Percentiles rank a stretch among this genome's conserved stretches.
Evolutionary conservation across 225 moss, liverwort and hornwort species (phyloP).

Genomic region (Marchantia paleacea): DNA sequence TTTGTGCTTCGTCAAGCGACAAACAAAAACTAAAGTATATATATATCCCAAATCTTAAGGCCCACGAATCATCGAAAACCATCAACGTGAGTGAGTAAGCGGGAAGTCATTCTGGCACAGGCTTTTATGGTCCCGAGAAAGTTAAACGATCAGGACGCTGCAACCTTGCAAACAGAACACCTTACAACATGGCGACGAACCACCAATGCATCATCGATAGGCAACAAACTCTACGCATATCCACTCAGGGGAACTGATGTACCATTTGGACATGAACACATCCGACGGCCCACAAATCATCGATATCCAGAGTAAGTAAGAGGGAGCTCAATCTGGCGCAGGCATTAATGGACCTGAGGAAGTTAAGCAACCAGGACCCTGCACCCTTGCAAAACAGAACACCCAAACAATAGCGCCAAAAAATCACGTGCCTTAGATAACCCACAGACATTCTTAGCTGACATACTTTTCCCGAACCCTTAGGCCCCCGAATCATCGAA

Average conservation of each 20-base stretch:
- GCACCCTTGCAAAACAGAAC: slow-evolving; percentile 14
- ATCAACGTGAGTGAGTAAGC: slow-evolving; percentile 32
- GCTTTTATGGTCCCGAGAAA: slow-evolving; percentile 16
- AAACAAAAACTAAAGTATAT: too few relatives aligned
- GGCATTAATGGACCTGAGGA: slow-evolving; percentile 7
- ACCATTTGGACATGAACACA: too few relatives aligned
- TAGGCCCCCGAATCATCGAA: too few relatives aligned
- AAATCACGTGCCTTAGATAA: too few relatives aligned
- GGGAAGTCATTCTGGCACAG: slow-evolving; percentile 5
- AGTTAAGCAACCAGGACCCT: slow-evolving; percentile 6
- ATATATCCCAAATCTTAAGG: slow-evolving; percentile 14
- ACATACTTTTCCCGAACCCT: too few relatives aligned
- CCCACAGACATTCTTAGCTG: too few relatives aligned
- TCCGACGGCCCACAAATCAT: slow-evolving; percentile 25
- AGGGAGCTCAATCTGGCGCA: slow-evolving; percentile 1
- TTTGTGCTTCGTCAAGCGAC: too few relatives aligned
- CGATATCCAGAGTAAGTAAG: slow-evolving; percentile 2
- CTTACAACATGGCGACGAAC: too few relatives aligned
- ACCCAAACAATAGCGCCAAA: too few relatives aligned
- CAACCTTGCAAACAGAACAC: slow-evolving; percentile 11
- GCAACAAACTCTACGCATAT: too few relatives aligned
- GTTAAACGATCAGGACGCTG: slow-evolving; percentile 7
- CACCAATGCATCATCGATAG: too few relatives aligned
- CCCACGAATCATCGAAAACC: slow-evolving; percentile 13
- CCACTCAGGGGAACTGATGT: too few relatives aligned